Evolutionary conservation across 257 asterid genomes (phyloP).

Genomic region (Pogostemon cablin): DNA sequence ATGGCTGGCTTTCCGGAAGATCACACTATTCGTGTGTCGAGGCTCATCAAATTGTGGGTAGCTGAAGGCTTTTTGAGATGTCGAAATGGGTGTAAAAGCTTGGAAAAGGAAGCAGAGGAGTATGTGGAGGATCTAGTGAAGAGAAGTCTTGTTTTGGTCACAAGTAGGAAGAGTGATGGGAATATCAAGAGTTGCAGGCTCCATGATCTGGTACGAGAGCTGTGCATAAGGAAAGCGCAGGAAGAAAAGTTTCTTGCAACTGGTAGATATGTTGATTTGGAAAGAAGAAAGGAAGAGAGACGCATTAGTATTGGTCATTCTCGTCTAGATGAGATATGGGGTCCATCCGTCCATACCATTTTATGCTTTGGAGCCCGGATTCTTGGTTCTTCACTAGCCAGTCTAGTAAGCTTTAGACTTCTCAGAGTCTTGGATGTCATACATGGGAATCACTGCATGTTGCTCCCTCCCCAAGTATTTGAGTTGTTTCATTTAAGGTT

Average conservation of each 20-base stretch:
- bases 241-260: conserved; percentile 23
- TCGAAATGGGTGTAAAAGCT: not conserved
- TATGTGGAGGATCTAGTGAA: conserved; percentile 24
- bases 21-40: no score
- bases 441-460: not conserved
- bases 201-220: conserved; percentile 11
- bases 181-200: conserved; percentile 19
- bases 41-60: conserved; percentile 2
- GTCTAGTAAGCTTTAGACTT: not conserved
- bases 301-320: not conserved
- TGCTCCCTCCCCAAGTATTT: not conserved
- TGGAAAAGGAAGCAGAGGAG: conserved; percentile 19
- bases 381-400: not conserved
- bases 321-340: not conserved
- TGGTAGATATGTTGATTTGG: not conserved
- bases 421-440: conserved; percentile 7
- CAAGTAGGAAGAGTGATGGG: conserved; percentile 11
- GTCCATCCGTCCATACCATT: not conserved
- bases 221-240: conserved; percentile 19
- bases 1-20: no score
- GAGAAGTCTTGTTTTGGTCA: conserved; percentile 21
- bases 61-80: not conserved
- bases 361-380: not conserved
- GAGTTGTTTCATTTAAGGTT: conserved; percentile 11
- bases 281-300: not conserved